Evolutionary conservation across 495 filamentous ascomycete genomes (phyloP).

Genomic region (Penicillium waksmanii): DNA sequence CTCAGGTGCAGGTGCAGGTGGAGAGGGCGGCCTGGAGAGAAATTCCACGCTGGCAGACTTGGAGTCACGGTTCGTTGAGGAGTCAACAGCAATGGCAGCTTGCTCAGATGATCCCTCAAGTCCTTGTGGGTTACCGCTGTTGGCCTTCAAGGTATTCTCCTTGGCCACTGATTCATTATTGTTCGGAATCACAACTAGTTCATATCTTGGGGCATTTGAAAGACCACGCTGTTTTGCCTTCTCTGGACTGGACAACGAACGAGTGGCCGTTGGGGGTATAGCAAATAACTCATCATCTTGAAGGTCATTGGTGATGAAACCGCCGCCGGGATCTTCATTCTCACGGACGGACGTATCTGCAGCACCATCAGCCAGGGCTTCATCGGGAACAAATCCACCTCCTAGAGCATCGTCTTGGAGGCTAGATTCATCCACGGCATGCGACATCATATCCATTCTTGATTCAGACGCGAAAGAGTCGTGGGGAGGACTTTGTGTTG

Average conservation of each 20-base stretch:
- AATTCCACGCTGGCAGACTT: slow-evolving; percentile 34
- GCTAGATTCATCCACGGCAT: neutral
- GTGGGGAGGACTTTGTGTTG: slow-evolving; percentile 8
- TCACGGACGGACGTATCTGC: neutral
- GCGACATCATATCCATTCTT: neutral
- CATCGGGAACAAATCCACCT: slow-evolving; percentile 33
- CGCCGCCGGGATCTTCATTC: neutral
- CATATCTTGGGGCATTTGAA: slow-evolving; percentile 28
- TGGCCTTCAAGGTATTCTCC: neutral
- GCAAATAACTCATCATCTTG: neutral
- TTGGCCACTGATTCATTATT: neutral
- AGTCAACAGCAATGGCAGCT: slow-evolving; percentile 32
- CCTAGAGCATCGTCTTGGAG: slow-evolving; percentile 5
- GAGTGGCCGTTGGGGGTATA: neutral
- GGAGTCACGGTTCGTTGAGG: slow-evolving; percentile 27
- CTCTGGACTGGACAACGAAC: neutral
- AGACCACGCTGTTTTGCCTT: neutral
- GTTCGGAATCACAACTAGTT: slow-evolving; percentile 39
- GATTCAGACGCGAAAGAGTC: slow-evolving; percentile 1
- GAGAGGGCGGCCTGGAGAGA: slow-evolving; percentile 23
- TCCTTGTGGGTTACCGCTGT: neutral
- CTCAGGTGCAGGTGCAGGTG: slow-evolving; percentile 17
- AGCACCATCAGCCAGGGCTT: neutral
- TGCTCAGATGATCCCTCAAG: slow-evolving; percentile 24
- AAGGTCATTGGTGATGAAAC: neutral